These are phyloP conservation scores for Coemansia pectinata DNA, from an alignment of 192 early-diverging fungal genomes.

Conservation along the genomic window DNA sequence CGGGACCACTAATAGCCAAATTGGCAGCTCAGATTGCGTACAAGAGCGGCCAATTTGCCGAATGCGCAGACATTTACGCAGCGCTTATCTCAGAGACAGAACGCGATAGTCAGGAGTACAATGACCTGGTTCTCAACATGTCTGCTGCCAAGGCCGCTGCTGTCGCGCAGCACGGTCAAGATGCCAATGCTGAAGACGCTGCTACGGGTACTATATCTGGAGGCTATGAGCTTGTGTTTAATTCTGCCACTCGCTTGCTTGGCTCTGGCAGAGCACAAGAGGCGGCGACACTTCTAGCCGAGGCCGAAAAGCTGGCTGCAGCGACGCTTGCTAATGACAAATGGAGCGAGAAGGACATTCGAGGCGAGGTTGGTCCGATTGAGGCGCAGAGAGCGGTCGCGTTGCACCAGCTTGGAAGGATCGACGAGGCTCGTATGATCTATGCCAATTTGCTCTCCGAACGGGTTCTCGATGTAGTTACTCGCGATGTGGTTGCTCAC, in stretches of 20 bases:
- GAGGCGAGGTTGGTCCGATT: slow-evolving; percentile 35
- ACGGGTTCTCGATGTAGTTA: slow-evolving; percentile 12
- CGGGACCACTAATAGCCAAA: slow-evolving; percentile 11
- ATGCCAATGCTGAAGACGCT: not conserved
- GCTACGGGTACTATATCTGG: not conserved
- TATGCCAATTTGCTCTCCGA: slow-evolving; percentile 21
- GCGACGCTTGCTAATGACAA: slow-evolving; percentile 15
- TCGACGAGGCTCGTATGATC: slow-evolving; percentile 12
- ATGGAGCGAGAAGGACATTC: slow-evolving; percentile 38
- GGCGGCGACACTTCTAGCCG: slow-evolving; percentile 21
- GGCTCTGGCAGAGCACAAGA: slow-evolving; percentile 23
- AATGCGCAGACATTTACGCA: slow-evolving; percentile 37
- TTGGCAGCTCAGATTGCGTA: slow-evolving; percentile 52
- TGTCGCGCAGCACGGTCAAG: slow-evolving; percentile 15
- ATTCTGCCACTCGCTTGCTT: slow-evolving; percentile 31
- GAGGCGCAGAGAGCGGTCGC: slow-evolving; percentile 43
- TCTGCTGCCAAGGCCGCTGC: slow-evolving; percentile 44
- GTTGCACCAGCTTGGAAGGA: slow-evolving; percentile 22
- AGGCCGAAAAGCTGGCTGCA: slow-evolving; percentile 20
- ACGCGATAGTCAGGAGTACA: slow-evolving; percentile 13
- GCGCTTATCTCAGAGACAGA: slow-evolving; percentile 19
- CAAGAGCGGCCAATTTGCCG: slow-evolving; percentile 36
- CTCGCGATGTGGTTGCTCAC: slow-evolving; percentile 30
- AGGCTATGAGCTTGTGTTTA: slow-evolving; percentile 47
- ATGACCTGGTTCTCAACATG: slow-evolving; percentile 39